These are phyloP conservation scores for Withania somnifera DNA, from an alignment of 305 asterid genomes.

Conservation along the genomic window DNA sequence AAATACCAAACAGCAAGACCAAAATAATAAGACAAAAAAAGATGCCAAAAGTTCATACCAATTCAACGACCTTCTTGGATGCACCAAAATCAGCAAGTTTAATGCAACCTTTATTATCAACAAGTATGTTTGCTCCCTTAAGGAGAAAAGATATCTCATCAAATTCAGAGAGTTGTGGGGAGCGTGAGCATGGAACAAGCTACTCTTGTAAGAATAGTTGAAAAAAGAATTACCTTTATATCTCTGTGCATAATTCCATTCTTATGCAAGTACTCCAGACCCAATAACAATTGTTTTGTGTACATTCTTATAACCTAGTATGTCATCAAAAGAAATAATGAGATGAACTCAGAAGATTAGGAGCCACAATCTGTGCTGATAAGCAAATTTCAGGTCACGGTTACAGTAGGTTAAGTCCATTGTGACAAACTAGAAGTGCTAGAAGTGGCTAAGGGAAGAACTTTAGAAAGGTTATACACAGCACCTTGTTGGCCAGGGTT, in stretches of 20 bases:
- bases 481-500: background rate
- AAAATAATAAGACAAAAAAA: conserved; percentile 1
- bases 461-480: background rate
- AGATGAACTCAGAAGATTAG: background rate
- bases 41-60: conserved; percentile 35
- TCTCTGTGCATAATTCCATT: conserved; percentile 92
- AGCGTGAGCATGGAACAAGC: background rate
- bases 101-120: conserved; percentile 87
- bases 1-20: conserved; percentile 1
- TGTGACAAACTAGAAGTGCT: background rate
- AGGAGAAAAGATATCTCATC: conserved; percentile 7
- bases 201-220: background rate
- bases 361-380: background rate
- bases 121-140: conserved; percentile 94
- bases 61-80: conserved; percentile 89
- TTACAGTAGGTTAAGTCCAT: conserved; percentile 3
- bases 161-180: background rate
- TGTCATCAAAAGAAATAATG: conserved; percentile 2
- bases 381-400: background rate
- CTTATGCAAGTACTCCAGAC: conserved; percentile 76
- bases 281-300: conserved; percentile 72
- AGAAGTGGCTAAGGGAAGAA: background rate
- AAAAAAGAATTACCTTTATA: conserved; percentile 52
- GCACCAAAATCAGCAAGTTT: conserved; percentile 98
- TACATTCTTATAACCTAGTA: conserved; percentile 87